These are phyloP conservation scores for Immersiella caudata DNA, from an alignment of 495 filamentous ascomycete genomes.

Conservation along the genomic window DNA sequence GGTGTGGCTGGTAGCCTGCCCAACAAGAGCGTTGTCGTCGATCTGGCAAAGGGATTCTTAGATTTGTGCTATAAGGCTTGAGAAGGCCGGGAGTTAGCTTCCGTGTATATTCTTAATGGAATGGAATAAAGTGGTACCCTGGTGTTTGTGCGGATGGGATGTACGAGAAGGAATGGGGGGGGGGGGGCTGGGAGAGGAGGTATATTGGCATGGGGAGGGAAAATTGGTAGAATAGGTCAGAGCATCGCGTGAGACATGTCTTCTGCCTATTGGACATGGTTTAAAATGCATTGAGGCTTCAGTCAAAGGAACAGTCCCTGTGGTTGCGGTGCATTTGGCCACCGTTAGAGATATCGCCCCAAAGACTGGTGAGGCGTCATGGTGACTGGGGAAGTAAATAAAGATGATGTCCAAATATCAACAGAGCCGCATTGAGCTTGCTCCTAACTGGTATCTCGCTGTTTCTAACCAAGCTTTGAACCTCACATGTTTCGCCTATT, in stretches of 20 bases:
- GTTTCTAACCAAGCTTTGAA: not conserved
- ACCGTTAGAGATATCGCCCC: no score
- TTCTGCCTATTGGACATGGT: not conserved
- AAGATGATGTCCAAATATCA: not conserved
- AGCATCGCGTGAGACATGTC: not conserved
- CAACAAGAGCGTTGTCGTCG: conserved; percentile 91
- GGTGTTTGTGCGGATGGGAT: no score
- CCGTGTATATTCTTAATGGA: not conserved
- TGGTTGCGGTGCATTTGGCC: not conserved
- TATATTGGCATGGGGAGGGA: not conserved
- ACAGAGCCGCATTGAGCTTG: not conserved
- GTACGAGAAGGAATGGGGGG: no score
- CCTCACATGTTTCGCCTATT: not conserved
- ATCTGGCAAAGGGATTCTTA: conserved; percentile 87
- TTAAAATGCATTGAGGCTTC: no score
- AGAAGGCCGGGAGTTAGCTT: not conserved
- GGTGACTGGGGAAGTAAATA: not conserved
- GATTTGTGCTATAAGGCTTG: conserved; percentile 94
- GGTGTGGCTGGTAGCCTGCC: conserved; percentile 93
- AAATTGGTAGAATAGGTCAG: not conserved
- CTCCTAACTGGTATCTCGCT: not conserved
- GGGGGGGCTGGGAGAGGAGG: not conserved
- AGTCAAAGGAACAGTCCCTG: not conserved
- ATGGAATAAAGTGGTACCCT: no score
- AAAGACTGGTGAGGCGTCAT: not conserved